Conservation (phyloP, 345 rosid genomes). For the Eucalyptus grandis region DNA sequence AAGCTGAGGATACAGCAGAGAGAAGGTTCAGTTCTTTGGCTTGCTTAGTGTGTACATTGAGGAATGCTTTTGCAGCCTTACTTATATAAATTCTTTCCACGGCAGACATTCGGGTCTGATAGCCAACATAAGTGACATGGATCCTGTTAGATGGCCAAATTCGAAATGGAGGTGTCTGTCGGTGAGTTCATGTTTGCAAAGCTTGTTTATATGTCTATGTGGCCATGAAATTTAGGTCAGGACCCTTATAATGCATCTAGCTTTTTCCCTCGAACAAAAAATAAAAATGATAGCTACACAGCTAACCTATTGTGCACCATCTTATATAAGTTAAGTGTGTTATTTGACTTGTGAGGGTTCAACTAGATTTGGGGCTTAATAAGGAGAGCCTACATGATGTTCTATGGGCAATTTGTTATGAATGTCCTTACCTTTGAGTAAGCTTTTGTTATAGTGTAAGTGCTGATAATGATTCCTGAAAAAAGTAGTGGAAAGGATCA, state of each 20-base stretch:
- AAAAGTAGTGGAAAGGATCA: neutral
- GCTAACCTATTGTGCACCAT: neutral
- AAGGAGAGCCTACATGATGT: neutral
- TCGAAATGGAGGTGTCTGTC: slow-evolving; percentile 92
- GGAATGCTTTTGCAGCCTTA: neutral
- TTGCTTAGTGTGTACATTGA: neutral
- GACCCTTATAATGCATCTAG: neutral
- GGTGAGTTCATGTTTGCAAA: slow-evolving; percentile 20
- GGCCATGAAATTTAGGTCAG: neutral
- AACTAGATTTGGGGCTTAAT: neutral
- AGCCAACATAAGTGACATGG: slow-evolving; percentile 69
- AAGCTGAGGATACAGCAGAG: slow-evolving; percentile 88
- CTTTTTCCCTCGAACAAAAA: neutral
- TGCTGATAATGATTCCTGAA: neutral
- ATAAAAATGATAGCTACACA: neutral
- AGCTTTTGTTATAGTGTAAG: neutral
- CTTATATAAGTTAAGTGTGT: neutral
- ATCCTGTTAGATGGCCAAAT: slow-evolving; percentile 87
- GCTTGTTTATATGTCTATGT: neutral
- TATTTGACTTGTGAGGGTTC: neutral
- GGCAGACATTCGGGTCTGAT: slow-evolving; percentile 72
- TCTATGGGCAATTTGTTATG: neutral
- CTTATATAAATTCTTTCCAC: neutral
- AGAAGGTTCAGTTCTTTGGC: slow-evolving; percentile 45
- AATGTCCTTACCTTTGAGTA: neutral